Conservation (phyloP, 441 rosid species). For the Croton laevigatus region DNA sequence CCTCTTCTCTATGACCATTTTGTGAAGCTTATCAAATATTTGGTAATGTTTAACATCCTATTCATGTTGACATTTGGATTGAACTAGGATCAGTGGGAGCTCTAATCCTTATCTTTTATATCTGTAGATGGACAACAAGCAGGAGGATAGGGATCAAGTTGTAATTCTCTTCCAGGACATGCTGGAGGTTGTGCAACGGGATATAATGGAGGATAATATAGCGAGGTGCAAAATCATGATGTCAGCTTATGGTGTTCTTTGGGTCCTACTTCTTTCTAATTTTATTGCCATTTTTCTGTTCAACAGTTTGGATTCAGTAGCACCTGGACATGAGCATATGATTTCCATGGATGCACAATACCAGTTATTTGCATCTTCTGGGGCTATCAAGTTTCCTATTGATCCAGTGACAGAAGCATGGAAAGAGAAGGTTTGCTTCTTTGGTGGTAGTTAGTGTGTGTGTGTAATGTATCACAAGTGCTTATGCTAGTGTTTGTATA, state of each 20-base stretch:
- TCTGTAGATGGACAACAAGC: slow-evolving; percentile 68
- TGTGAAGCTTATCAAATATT: slow-evolving; percentile 73
- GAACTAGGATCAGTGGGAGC: slow-evolving; percentile 10
- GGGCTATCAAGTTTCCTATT: slow-evolving; percentile 91
- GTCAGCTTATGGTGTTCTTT: slow-evolving; percentile 2
- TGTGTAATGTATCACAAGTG: neutral
- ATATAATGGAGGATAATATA: slow-evolving; percentile 76
- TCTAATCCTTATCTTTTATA: slow-evolving; percentile 15
- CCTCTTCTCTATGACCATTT: slow-evolving; percentile 86
- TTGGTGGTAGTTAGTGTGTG: neutral
- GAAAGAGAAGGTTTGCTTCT: slow-evolving; percentile 77
- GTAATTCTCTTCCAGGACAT: slow-evolving; percentile 98
- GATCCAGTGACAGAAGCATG: slow-evolving; percentile 80
- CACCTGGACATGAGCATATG: slow-evolving; percentile 65
- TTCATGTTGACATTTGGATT: slow-evolving; percentile 3
- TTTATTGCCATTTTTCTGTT: slow-evolving; percentile 15
- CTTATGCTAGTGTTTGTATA: neutral
- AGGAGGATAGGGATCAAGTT: slow-evolving; percentile 78
- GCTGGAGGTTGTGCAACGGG: slow-evolving; percentile 95
- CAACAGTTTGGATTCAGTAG: slow-evolving; percentile 72
- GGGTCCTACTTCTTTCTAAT: slow-evolving; percentile 22
- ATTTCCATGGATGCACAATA: slow-evolving; percentile 55
- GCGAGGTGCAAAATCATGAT: slow-evolving; percentile 46
- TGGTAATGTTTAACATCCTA: slow-evolving; percentile 51
- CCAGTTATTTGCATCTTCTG: slow-evolving; percentile 87